Evolutionary conservation across 2,329 filamentous ascomycete genomes (phyloP), one percentile per base, ranked within the genome.

Genomic region (Exophiala alcalophila): DNA sequence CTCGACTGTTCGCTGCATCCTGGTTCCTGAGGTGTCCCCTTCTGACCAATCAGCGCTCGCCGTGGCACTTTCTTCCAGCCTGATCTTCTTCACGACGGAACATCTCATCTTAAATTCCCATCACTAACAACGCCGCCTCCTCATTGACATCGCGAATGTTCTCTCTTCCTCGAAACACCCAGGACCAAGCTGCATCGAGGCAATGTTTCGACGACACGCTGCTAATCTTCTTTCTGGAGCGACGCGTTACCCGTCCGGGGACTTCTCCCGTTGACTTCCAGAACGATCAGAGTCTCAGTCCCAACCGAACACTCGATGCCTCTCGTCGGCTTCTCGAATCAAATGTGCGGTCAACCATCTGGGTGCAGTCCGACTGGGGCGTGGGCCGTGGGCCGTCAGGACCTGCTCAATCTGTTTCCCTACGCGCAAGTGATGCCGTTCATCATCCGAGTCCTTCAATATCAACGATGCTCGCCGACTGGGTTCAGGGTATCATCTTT

Each of bases 271-370:
- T n/a, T n/a, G n/a, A n/a, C n/a, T n/a, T n/a, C n/a, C n/a, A n/a
- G n/a, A n/a, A n/a, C n/a, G n/a, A n/a, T n/a, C n/a, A n/a, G n/a
- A n/a, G n/a, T n/a, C n/a, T n/a, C n/a, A n/a, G n/a, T n/a, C n/a
- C n/a, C n/a, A n/a, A n/a, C n/a, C n/a, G n/a, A n/a, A n/a, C n/a
- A n/a, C n/a, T n/a, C n/a, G n/a, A n/a, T n/a, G n/a, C n/a, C n/a
- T n/a, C n/a, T n/a, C n/a, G n/a, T n/a, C n/a, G 3, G 11, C 21
- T 50, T 43, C 43, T 50, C 47, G 47, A 50, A 50, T 50, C 48
- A 47, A 20, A 16, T n/a, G n/a, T n/a, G n/a, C n/a, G n/a, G n/a
- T n/a, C n/a, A n/a, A n/a, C n/a, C n/a, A n/a, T n/a, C n/a, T n/a
- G n/a, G n/a, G n/a, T n/a, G n/a, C n/a, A n/a, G n/a, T n/a, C n/a